Percentiles rank a stretch among this genome's conserved stretches.
These are phyloP conservation scores for Xylariaceae sp. DNA, from an alignment of 2,329 filamentous ascomycete genomes.

Conservation along the genomic window DNA sequence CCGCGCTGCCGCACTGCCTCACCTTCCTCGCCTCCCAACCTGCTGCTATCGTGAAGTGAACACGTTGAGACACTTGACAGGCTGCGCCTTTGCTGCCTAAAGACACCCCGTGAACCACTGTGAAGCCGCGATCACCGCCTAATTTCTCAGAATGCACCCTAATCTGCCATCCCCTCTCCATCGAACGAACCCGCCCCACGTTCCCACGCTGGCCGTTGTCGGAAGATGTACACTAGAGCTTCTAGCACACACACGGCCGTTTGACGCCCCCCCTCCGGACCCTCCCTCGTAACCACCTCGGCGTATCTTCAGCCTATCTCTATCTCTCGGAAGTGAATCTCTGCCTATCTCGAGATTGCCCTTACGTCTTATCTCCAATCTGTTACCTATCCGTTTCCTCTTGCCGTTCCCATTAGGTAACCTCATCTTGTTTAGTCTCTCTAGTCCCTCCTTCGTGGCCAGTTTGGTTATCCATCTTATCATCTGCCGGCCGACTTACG, in stretches of 20 bases:
- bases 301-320: neutral
- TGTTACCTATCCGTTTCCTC: neutral
- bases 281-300: neutral
- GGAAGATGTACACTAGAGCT: neutral
- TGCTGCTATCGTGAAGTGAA: too few relatives aligned
- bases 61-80: too few relatives aligned
- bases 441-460: neutral
- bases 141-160: too few relatives aligned
- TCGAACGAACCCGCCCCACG: too few relatives aligned
- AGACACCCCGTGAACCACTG: too few relatives aligned
- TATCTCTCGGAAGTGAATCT: neutral
- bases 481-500: neutral
- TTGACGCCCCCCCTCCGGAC: neutral
- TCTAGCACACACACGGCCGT: neutral
- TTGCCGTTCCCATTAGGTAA: neutral
- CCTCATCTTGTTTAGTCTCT: neutral
- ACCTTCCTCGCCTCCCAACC: too few relatives aligned
- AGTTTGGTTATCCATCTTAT: neutral
- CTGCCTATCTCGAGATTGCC: neutral
- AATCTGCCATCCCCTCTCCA: too few relatives aligned
- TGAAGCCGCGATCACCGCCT: too few relatives aligned
- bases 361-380: neutral
- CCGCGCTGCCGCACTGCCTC: neutral
- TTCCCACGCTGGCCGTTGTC: neutral
- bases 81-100: too few relatives aligned